Base-by-base conservation (phyloP, 2,329 filamentous ascomycete species). In the Ophiostoma ulmi region DNA sequence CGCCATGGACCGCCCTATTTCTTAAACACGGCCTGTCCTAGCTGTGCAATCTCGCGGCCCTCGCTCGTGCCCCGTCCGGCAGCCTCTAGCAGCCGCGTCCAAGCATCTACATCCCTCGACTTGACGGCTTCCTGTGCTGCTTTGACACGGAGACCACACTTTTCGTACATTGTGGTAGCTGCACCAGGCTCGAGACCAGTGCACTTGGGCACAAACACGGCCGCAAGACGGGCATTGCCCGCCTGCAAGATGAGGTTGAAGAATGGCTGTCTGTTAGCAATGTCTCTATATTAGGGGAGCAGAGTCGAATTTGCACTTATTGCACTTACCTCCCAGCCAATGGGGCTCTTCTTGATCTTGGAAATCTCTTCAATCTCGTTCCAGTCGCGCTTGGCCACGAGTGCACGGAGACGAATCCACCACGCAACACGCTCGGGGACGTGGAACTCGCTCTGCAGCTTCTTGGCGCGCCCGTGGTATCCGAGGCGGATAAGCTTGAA, bases 351-450 rank as follows among this genome's bases (percentile, higher is more conserved):
- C 77, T 91, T 87, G 77, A 85, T 86, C 77, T 90, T 91, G 48
- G 88, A 87, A 75, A 93, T 87, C 75, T 97, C 94, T 78, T 98
- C 94, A 71, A 99, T 86, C 78, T 97, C 94, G 69, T 87, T 89
- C 93, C 94, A 99, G 77, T 97, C 92, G 70, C 95, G 87, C 78
- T 93, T 93, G 20, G 92, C 91, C 2, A 99, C 93, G 68, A 98
- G 85, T 0, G 94, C 95, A 75, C 94, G 88, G 38, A 99, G 84
- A 14, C 87, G 82, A 72, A 88, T 86, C 93, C 94, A 99, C 88
- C 92, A 94, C 74, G 89, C 91, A 39, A 93, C 91, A 80, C 93
- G 96, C 75, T 98, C 95, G 0, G 91, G 88, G 66, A 99, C 90
- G 77, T 93, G 96, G 83, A 99, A 99, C 75, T 98, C 94, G 78